Base-by-base conservation (phyloP, 805 yeast species). In the Tetrapisispora phaffii region DNA sequence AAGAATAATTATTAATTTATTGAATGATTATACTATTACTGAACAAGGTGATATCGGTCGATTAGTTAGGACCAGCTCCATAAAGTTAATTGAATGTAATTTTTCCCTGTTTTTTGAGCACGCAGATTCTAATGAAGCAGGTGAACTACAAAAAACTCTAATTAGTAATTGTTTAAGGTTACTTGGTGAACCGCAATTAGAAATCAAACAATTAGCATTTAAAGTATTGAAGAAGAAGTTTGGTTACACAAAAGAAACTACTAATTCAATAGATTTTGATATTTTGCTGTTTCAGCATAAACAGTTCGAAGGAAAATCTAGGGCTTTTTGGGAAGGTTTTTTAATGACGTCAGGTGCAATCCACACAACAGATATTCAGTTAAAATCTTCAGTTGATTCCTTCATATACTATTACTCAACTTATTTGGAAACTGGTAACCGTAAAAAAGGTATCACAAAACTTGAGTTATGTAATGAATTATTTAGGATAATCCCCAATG, bases 11-110 rank as follows among this genome's bases (percentile, higher is more conserved):
- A 21, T 36, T 22, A 51, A 49, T 1, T 73, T 76, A 29, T 61
- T 90, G 13, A 80, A 82, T 49, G 96, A 89, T 54, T 87, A 88
- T 59, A 77, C 95, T 0, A 66, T 75, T 2, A 84, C 90, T 0
- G 76, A 77, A 23, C 83, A 85, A 56, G 97, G 97, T 9, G 97
- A 89, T 65, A 89, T 88, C n/a, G 97, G 97, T 2, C 76, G 85
- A 39, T 74, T 78, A 53, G 74, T 87, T 1, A 67, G 97, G 39
- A 50, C 58, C 1, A 71, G 80, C 0, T 68, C 80, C 3, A 40
- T 42, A 0, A 22, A 23, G 17, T 55, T 62, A 34, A 36, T 38
- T 21, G 36, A 19, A 12, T 44, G 39, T 32, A 44, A 47, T 22
- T 28, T 19, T 13, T 34, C 34, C 1, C 26, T 46, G 4, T 50